Conservation (phyloP, 352 stramenopile genomes). For the Halophytophthora polymorphica region DNA sequence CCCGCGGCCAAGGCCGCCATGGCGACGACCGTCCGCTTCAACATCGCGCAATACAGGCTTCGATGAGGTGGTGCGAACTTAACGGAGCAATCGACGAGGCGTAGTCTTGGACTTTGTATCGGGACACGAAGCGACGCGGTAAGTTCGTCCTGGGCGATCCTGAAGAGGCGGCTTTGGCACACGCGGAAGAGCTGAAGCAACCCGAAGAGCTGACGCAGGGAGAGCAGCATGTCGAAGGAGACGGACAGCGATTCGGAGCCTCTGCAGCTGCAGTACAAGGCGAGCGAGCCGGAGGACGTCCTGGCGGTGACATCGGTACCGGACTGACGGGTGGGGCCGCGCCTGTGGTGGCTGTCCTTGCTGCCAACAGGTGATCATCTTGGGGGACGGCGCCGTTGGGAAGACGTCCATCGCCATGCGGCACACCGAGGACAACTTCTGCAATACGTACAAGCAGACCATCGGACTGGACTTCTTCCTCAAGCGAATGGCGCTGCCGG, state of each 20-base stretch:
- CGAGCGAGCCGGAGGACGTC: slow-evolving; percentile 14
- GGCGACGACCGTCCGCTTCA: too few species aligned
- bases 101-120: too few species aligned
- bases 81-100: too few species aligned
- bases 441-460: slow-evolving; percentile 93
- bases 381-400: slow-evolving; percentile 92
- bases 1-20: neutral
- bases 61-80: too few species aligned
- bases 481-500: slow-evolving; percentile 88
- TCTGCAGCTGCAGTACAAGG: slow-evolving; percentile 88
- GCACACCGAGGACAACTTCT: slow-evolving; percentile 91
- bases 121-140: too few species aligned
- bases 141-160: too few species aligned
- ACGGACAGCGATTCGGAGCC: slow-evolving; percentile 79
- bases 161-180: too few species aligned
- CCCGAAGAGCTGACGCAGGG: neutral
- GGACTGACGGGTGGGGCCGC: neutral
- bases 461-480: slow-evolving; percentile 96
- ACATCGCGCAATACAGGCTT: too few species aligned
- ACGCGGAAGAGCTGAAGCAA: too few species aligned
- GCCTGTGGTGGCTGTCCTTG: neutral
- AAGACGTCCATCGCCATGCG: slow-evolving; percentile 95
- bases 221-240: slow-evolving; percentile 69
- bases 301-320: neutral
- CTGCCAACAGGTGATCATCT: slow-evolving; percentile 84